phyloP scores from a whole-genome alignment of 345 rosid genomes.

The Citrus trifoliata region DNA sequence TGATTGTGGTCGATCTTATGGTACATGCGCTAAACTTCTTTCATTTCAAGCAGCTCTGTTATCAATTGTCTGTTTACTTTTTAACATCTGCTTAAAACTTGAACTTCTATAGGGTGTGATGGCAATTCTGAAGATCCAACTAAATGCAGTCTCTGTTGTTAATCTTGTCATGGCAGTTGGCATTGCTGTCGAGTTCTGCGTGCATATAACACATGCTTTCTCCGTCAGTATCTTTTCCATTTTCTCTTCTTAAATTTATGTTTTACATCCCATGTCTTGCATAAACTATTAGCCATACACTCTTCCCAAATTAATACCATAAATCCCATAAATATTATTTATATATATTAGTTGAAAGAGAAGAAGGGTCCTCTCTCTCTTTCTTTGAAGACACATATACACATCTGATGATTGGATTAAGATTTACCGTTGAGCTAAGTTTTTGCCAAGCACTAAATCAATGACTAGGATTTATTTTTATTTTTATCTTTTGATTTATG shows the following conservation, averaged over 20 bases:
- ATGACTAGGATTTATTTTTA: too few relatives aligned
- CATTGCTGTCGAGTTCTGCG: slow-evolving; percentile 94
- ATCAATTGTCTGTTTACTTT: background rate
- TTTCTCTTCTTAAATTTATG: background rate
- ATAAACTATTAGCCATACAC: background rate
- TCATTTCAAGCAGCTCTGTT: background rate
- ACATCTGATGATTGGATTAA: background rate
- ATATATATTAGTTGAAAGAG: background rate
- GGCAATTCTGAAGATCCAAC: slow-evolving; percentile 85
- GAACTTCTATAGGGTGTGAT: slow-evolving; percentile 79
- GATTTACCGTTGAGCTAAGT: too few relatives aligned
- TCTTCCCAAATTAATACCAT: background rate
- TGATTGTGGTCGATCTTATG: slow-evolving; percentile 89
- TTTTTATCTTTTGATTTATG: too few relatives aligned
- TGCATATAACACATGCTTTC: slow-evolving; percentile 91
- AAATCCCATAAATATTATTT: too few relatives aligned
- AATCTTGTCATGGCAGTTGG: slow-evolving; percentile 97
- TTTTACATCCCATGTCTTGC: background rate
- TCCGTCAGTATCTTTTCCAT: slow-evolving; percentile 50
- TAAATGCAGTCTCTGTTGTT: slow-evolving; percentile 93
- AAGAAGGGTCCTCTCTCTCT: background rate
- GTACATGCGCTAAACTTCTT: slow-evolving; percentile 30
- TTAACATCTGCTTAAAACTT: slow-evolving; percentile 18
- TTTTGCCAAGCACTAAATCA: too few relatives aligned
- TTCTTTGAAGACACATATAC: background rate